phyloP scores from a whole-genome alignment of 2,329 filamentous ascomycete species.

The Ophiosphaerella herpotricha region DNA sequence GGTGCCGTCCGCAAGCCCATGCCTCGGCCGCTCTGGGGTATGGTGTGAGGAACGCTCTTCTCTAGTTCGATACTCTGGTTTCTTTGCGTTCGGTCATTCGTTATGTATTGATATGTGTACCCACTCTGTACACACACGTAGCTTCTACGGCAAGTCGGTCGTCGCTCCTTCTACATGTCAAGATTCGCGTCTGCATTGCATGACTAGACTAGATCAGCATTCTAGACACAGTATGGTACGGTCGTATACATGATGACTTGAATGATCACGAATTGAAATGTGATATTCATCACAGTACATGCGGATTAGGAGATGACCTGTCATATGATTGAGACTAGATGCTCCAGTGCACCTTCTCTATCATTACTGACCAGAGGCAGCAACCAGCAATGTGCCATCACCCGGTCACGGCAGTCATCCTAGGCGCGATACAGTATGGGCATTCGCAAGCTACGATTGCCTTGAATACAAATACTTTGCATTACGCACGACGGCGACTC shows the following conservation, averaged over 20 bases:
- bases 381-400: not conserved
- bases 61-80: not conserved
- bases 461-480: slow-evolving; percentile 5
- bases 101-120: not conserved
- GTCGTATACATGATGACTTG: slow-evolving; percentile 27
- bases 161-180: slow-evolving; percentile 2
- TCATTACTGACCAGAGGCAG: no score
- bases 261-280: no score
- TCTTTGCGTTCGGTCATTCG: not conserved
- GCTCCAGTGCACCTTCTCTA: no score
- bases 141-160: not conserved
- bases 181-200: slow-evolving; percentile 6
- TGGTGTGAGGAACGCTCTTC: slow-evolving; percentile 27
- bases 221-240: slow-evolving; percentile 23
- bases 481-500: slow-evolving; percentile 3
- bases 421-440: not conserved
- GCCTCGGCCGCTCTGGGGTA: slow-evolving; percentile 42
- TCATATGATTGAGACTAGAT: no score
- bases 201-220: slow-evolving; percentile 5
- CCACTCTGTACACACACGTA: not conserved
- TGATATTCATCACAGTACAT: no score
- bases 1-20: slow-evolving; percentile 27
- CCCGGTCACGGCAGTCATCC: not conserved
- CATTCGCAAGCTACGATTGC: not conserved
- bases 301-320: no score